A percentile compares a stretch with the other conserved stretches of the same genome.
These are phyloP conservation scores for Dipteronia sinensis DNA, from an alignment of 345 rosid species.

Conservation along the genomic window DNA sequence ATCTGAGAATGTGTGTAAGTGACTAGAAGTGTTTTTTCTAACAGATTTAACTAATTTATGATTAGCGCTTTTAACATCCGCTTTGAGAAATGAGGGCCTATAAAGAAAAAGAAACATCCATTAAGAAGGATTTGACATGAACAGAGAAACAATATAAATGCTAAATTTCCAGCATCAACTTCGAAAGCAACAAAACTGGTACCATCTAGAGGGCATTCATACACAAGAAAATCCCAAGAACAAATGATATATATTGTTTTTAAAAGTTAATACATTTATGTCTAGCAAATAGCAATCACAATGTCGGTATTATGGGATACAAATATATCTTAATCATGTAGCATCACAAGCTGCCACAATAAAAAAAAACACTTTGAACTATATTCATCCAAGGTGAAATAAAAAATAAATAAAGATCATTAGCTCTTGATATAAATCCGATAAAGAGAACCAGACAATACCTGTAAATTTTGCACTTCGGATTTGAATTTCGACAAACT, in stretches of 20 bases:
- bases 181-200: neutral
- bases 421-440: neutral
- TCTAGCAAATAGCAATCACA: neutral
- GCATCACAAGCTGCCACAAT: neutral
- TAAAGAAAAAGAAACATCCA: neutral
- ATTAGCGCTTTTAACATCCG: neutral
- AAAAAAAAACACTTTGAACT: neutral
- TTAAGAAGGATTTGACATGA: neutral
- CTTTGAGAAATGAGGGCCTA: too few relatives aligned
- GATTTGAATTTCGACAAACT: slow-evolving; percentile 80
- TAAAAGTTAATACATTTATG: neutral
- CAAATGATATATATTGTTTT: neutral
- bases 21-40: neutral
- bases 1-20: neutral
- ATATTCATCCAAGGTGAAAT: neutral
- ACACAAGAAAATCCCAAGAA: neutral
- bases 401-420: neutral
- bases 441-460: slow-evolving; percentile 23
- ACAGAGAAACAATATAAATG: neutral
- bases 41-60: neutral
- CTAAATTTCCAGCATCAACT: neutral
- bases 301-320: neutral
- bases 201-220: neutral
- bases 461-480: slow-evolving; percentile 74
- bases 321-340: neutral